Conservation (phyloP, 371 early-diverging fungal genomes). For the Phascolomyces articulosus region DNA sequence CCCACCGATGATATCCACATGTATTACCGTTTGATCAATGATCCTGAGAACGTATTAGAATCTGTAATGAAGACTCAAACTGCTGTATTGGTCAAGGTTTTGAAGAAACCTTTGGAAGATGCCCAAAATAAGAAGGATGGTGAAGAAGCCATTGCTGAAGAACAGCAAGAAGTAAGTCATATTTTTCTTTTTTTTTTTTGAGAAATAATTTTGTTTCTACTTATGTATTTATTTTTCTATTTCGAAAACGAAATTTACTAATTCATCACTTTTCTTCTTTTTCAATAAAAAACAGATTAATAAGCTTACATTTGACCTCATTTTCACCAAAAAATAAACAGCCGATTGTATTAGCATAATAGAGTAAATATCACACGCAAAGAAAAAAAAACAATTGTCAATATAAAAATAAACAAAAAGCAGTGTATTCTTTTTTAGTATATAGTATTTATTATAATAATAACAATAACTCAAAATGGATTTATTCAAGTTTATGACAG, state of each 20-base stretch:
- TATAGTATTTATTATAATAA: background rate
- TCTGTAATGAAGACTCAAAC: constrained; percentile 72
- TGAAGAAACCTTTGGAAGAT: constrained; percentile 69
- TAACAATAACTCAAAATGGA: no score
- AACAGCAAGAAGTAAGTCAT: constrained; percentile 72
- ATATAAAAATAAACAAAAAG: background rate
- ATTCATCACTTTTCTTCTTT: constrained; percentile 46
- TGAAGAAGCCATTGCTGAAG: constrained; percentile 64
- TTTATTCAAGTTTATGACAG: no score
- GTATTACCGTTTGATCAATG: constrained; percentile 78
- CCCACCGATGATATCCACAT: constrained; percentile 88
- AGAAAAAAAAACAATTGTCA: background rate
- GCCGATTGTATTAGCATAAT: constrained; percentile 1
- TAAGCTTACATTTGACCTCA: constrained; percentile 39
- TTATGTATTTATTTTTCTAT: background rate
- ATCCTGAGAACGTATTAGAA: constrained; percentile 68
- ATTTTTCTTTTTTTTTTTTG: background rate
- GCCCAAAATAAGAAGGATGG: constrained; percentile 33
- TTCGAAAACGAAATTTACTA: constrained; percentile 35
- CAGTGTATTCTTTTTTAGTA: background rate
- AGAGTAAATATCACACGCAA: background rate
- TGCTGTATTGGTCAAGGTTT: constrained; percentile 70
- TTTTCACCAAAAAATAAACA: constrained; percentile 30
- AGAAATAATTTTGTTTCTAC: no score
- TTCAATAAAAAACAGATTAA: constrained; percentile 18